A percentile compares a stretch with the other conserved stretches of the same genome.
These are phyloP conservation scores for Puccinia horiana DNA, from an alignment of 1,284 basidiomycete genomes.

Conservation along the genomic window DNA sequence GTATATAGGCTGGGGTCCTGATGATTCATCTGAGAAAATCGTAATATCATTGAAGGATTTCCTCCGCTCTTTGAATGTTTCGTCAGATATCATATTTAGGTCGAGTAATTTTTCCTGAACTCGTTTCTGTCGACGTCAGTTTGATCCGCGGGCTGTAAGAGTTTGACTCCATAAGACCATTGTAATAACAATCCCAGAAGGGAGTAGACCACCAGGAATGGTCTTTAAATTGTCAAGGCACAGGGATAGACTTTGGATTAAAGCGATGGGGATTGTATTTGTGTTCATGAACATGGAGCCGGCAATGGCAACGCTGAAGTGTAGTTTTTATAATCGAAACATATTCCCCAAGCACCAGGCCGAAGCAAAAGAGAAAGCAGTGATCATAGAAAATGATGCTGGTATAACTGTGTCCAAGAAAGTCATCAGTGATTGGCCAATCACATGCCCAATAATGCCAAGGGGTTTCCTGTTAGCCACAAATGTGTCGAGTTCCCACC, in stretches of 20 bases:
- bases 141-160: constrained; percentile 58
- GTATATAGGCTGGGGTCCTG: constrained; percentile 8
- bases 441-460: not conserved
- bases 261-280: constrained; percentile 60
- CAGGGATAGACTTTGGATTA: constrained; percentile 60
- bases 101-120: not conserved
- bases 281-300: constrained; percentile 49
- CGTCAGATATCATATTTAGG: not conserved
- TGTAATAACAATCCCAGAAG: constrained; percentile 61
- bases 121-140: constrained; percentile 30
- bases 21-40: not conserved
- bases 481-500: constrained; percentile 56
- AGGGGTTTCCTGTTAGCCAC: too few species aligned
- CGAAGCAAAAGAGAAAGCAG: constrained; percentile 56
- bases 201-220: constrained; percentile 59
- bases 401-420: constrained; percentile 55
- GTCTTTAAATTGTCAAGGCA: constrained; percentile 55
- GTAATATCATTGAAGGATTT: constrained; percentile 1
- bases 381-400: constrained; percentile 59
- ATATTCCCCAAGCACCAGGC: constrained; percentile 57
- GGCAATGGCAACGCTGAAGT: constrained; percentile 59
- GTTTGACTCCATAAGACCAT: constrained; percentile 60
- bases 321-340: constrained; percentile 56
- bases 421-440: not conserved
- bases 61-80: not conserved